phyloP scores from a whole-genome alignment of 306 rosid genomes.

The Clitoria ternatea region DNA sequence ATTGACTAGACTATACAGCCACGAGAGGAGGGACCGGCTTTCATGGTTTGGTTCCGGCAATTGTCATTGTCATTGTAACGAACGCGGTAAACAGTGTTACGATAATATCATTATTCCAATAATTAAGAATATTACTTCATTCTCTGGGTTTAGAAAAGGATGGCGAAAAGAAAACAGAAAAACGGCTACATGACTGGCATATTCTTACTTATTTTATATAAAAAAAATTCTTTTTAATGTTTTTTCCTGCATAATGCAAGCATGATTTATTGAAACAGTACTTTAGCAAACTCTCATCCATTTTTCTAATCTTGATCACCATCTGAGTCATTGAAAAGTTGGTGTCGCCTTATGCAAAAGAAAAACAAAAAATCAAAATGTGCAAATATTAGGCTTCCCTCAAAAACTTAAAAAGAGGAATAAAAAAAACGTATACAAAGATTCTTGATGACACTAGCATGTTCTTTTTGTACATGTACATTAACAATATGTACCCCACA shows the following conservation, averaged over 20 bases:
- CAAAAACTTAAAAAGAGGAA: neutral
- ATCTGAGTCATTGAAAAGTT: neutral
- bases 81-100: no score
- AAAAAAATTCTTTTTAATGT: neutral
- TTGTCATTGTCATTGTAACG: neutral
- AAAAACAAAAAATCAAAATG: neutral
- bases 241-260: neutral
- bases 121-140: no score
- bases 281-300: neutral
- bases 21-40: no score
- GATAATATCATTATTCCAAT: no score
- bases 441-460: neutral
- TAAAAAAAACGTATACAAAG: neutral
- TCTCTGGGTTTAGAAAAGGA: neutral
- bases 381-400: neutral
- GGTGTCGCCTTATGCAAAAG: neutral
- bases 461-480: slow-evolving; percentile 5
- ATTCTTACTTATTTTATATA: neutral
- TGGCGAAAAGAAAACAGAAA: neutral
- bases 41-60: no score
- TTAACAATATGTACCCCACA: slow-evolving; percentile 14
- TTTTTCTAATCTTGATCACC: slow-evolving; percentile 1
- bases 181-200: neutral
- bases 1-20: no score
- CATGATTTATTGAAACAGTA: neutral